Base-by-base conservation (phyloP, 176 grass and related monocot genomes). In the Lolium multiflorum region DNA sequence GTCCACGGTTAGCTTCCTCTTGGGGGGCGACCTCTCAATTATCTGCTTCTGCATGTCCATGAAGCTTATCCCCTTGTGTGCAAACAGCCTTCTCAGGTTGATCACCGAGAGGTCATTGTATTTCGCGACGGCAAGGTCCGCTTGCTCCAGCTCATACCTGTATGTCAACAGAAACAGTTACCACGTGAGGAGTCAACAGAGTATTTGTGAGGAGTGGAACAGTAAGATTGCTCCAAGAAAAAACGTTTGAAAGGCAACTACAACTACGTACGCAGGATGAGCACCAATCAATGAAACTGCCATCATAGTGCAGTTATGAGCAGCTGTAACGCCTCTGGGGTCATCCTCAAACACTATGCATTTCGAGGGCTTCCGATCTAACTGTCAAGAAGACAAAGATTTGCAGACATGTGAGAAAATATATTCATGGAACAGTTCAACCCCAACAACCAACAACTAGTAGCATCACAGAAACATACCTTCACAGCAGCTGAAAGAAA, bases 261-360 rank as follows among this genome's bases (percentile, higher is more conserved):
- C 31, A 79, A 25, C 10, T 54, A 58, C 88, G 8, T 93, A 99
- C 94, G 97, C 97, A 25, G 90, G 97, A 91, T 99, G 91, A 60
- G 91, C 91, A 82, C 95, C 93, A 83, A 93, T 98, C 79, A 98
- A 48, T 44, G 95, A 86, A 46, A 95, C 87, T 25, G 93, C 91
- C 95, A 95, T 98, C 95, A 95, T 98, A 38, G 95, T 93, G 78
- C 95, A 95, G 88, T 98, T 95, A 76, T 98, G 95, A 46, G 95
- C 91, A 52, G 93, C 97, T 62, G 97, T 83, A 67, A 99, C 81
- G 2, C 92, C 94, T 76, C 94, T 96, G 18, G 92, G 94, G 47
- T 99, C 94, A 38, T 99, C 97, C 89, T 96, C 97, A 76, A 99
- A 99, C 81, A 99, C 97, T 21, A 99, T 89, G 56, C 97, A 99